phyloP scores from a whole-genome alignment of 1,139 yeast species.

The Saccharomyces pastorianus region DNA sequence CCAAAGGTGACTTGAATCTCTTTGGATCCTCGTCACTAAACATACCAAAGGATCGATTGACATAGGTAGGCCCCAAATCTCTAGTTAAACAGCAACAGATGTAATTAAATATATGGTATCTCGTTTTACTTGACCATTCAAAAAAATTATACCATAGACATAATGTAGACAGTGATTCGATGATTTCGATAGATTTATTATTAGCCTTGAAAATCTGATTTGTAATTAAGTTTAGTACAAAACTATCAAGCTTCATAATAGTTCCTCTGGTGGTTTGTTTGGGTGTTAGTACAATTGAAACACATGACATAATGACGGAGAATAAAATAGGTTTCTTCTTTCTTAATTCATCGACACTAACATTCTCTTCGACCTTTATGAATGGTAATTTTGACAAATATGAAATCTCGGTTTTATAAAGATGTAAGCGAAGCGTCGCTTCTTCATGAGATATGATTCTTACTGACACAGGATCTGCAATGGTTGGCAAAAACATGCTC shows the following conservation, averaged over 20 bases:
- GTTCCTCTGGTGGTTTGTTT: slow-evolving; percentile 31
- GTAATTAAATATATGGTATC: slow-evolving; percentile 62
- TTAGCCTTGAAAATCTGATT: slow-evolving; percentile 64
- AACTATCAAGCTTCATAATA: slow-evolving; percentile 45
- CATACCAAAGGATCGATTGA: slow-evolving; percentile 19
- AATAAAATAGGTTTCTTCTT: slow-evolving; percentile 51
- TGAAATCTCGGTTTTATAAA: slow-evolving; percentile 39
- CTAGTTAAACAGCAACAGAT: slow-evolving; percentile 63
- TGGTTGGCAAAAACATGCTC: slow-evolving; percentile 15
- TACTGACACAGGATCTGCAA: slow-evolving; percentile 39
- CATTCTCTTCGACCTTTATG: slow-evolving; percentile 41
- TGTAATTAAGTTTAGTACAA: slow-evolving; percentile 50
- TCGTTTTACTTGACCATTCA: slow-evolving; percentile 68
- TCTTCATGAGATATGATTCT: slow-evolving; percentile 44
- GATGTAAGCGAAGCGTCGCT: slow-evolving; percentile 40
- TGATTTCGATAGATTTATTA: slow-evolving; percentile 59
- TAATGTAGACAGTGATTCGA: slow-evolving; percentile 53
- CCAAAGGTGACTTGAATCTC: slow-evolving; percentile 13
- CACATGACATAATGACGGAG: slow-evolving; percentile 55
- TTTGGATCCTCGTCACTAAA: slow-evolving; percentile 18
- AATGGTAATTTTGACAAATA: slow-evolving; percentile 41
- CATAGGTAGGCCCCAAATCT: slow-evolving; percentile 61
- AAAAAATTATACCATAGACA: slow-evolving; percentile 80
- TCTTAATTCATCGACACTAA: slow-evolving; percentile 43
- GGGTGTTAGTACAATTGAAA: slow-evolving; percentile 40